Percentiles rank a stretch among this genome's conserved stretches.
These are phyloP conservation scores for Cryptococcus sp. DNA, from an alignment of 1,284 basidiomycete species.

Conservation along the genomic window DNA sequence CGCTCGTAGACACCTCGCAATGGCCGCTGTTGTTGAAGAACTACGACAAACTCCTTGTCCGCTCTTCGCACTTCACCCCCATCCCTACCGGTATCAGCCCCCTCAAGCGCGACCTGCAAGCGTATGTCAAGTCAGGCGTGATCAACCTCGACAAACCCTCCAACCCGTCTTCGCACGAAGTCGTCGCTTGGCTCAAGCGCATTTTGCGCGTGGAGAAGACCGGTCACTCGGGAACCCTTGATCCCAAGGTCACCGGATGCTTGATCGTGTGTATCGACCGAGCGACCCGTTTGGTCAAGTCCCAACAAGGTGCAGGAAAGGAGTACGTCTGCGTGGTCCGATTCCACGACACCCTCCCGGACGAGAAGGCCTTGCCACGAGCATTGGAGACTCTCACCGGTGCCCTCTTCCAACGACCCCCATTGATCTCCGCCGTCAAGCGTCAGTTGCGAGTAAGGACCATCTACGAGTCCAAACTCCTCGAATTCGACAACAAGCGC, in stretches of 20 bases:
- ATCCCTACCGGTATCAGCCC: conserved; percentile 85
- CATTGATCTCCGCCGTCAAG: conserved; percentile 98
- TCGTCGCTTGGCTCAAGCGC: conserved; percentile 96
- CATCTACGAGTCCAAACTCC: conserved; percentile 92
- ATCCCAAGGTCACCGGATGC: conserved; percentile 99
- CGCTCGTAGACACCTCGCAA: conserved; percentile 74
- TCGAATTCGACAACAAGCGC: conserved; percentile 97
- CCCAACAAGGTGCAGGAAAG: conserved; percentile 74
- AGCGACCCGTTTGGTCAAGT: conserved; percentile 99
- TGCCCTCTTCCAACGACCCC: conserved; percentile 97
- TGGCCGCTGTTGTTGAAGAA: conserved; percentile 99
- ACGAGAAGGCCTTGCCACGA: conserved; percentile 82
- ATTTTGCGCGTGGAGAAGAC: conserved; percentile 98
- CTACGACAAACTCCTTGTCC: conserved; percentile 89
- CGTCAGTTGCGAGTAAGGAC: conserved; percentile 97
- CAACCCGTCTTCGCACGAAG: conserved; percentile 99
- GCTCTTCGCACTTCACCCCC: conserved; percentile 97
- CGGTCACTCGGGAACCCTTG: conserved; percentile 72
- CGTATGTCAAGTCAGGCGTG: conserved; percentile 95
- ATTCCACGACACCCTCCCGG: conserved; percentile 79
- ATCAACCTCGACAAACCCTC: conserved; percentile 99
- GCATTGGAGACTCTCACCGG: conserved; percentile 96
- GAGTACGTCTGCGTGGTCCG: conserved; percentile 97
- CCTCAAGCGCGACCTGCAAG: conserved; percentile 85
- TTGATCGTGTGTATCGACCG: conserved; percentile 99